Percentiles rank a stretch among this genome's conserved stretches.
phyloP scores from a whole-genome alignment of 176 grass and related monocot genomes.

The Lolium perenne region DNA sequence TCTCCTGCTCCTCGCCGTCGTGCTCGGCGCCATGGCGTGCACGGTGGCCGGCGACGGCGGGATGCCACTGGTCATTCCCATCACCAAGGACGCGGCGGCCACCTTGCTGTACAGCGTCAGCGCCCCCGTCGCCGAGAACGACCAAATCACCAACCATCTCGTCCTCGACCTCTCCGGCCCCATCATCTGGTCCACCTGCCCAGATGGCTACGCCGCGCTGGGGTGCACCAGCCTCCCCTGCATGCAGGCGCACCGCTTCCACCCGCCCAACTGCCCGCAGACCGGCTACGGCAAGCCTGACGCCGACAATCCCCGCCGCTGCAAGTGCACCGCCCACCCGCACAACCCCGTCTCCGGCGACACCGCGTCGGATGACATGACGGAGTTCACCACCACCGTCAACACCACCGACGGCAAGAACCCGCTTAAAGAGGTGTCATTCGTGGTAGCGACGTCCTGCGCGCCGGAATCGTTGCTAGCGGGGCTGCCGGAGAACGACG shows the following conservation, averaged over 20 bases:
- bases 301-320: slow-evolving; percentile 18
- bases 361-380: slow-evolving; percentile 41
- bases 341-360: slow-evolving; percentile 51
- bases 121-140: not conserved
- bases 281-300: slow-evolving; percentile 32
- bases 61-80: slow-evolving; percentile 3
- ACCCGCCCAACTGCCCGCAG: slow-evolving; percentile 38
- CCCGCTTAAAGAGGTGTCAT: slow-evolving; percentile 28
- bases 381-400: slow-evolving; percentile 17
- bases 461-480: not conserved
- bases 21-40: not conserved
- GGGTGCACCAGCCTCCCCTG: slow-evolving; percentile 43
- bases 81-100: slow-evolving; percentile 45
- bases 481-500: not conserved
- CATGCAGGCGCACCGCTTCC: slow-evolving; percentile 44
- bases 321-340: slow-evolving; percentile 53
- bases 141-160: slow-evolving; percentile 8
- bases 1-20: not conserved
- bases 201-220: not conserved
- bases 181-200: slow-evolving; percentile 50
- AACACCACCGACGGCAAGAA: slow-evolving; percentile 72
- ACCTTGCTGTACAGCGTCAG: slow-evolving; percentile 33
- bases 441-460: not conserved
- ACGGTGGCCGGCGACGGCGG: not conserved
- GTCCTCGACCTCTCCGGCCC: slow-evolving; percentile 65